These are phyloP conservation scores for Helicocarpus griseus DNA, from an alignment of 2,329 filamentous ascomycete species.

Conservation along the genomic window DNA sequence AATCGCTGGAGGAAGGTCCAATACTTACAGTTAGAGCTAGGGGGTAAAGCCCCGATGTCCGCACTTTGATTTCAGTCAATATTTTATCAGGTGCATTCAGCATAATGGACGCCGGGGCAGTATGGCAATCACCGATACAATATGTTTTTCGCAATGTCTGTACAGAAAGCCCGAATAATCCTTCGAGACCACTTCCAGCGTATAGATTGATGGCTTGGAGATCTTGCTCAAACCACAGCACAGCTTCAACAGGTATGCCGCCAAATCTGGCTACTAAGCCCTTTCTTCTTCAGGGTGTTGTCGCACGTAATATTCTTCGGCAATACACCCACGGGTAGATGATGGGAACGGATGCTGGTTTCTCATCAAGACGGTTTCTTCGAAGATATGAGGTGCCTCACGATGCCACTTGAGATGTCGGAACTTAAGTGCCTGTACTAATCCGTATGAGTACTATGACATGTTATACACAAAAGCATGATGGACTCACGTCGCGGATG, in stretches of 20 bases:
- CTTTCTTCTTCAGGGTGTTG: constrained; percentile 1
- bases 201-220: constrained; percentile 2
- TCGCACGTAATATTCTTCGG: constrained; percentile 4
- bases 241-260: constrained; percentile 3
- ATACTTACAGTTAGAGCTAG: constrained; percentile 4
- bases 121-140: background rate
- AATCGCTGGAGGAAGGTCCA: background rate
- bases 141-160: background rate
- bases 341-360: constrained; percentile 5
- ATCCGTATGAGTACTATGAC: no score
- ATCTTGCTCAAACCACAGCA: constrained; percentile 6
- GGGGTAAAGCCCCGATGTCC: background rate
- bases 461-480: background rate
- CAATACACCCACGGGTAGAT: constrained; percentile 1
- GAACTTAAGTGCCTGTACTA: constrained; percentile 4
- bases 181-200: background rate
- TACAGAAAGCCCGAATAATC: background rate
- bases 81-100: constrained; percentile 1
- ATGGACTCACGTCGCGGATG: constrained; percentile 4
- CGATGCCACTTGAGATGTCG: constrained; percentile 1
- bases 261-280: background rate
- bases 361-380: constrained; percentile 6
- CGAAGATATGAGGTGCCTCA: background rate
- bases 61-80: constrained; percentile 5
- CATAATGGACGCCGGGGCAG: background rate